Evolutionary conservation across 2,329 filamentous ascomycete species (phyloP).

Genomic region (Grosmannia penicillata): DNA sequence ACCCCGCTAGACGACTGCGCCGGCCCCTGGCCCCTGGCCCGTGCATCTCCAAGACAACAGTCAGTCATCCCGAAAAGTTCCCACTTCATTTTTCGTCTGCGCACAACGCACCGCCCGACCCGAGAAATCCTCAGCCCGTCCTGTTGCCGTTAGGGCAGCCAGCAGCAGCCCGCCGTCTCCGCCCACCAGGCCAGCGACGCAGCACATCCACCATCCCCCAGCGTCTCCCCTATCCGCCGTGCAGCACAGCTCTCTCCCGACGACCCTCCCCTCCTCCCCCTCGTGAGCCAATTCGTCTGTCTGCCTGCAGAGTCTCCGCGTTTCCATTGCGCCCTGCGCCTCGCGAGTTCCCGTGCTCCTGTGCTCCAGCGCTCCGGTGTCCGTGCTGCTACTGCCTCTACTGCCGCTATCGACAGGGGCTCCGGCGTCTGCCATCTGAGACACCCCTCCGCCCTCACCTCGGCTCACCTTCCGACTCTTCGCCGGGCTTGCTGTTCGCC

Average conservation of each 20-base stretch:
- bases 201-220: too few species aligned
- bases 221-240: too few species aligned
- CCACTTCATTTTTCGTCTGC: constrained; percentile 2
- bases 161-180: neutral
- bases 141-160: neutral
- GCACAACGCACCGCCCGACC: constrained; percentile 1
- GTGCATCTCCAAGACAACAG: constrained; percentile 14
- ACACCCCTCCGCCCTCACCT: neutral
- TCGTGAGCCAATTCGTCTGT: too few species aligned
- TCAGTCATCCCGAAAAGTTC: constrained; percentile 6
- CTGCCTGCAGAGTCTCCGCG: too few species aligned
- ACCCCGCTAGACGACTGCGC: too few species aligned
- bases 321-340: too few species aligned
- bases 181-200: too few species aligned
- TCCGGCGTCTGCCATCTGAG: too few species aligned
- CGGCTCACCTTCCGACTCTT: neutral
- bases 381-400: neutral
- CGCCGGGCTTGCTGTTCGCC: constrained; percentile 5
- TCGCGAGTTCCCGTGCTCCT: too few species aligned
- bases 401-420: constrained; percentile 1
- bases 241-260: too few species aligned
- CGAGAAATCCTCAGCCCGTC: neutral
- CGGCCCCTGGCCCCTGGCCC: too few species aligned
- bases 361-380: too few species aligned
- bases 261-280: constrained; percentile 1